Evolutionary conservation across 2,329 filamentous ascomycete species (phyloP), one percentile per base, ranked within the genome.

Genomic region (Calonectria crousiana): DNA sequence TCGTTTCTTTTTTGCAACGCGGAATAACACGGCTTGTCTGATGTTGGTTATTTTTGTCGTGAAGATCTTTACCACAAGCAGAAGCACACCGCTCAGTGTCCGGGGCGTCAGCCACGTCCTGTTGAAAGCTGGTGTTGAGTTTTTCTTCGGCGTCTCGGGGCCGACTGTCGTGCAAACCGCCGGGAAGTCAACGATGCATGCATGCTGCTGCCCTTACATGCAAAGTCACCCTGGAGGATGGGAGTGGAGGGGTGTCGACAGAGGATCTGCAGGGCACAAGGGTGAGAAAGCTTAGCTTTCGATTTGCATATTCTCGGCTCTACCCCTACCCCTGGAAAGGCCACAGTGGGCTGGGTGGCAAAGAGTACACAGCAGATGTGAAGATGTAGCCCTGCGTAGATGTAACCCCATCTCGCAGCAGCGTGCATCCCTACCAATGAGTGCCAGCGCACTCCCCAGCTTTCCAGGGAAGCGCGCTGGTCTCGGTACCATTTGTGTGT

Each of bases 361-460:
- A 41, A 32, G 5, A 9, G 30, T 32, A 32, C 30, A 60, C n/a
- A 41, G n/a, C 23, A 38, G 41, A 47, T 47, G n/a, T n/a, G n/a
- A n/a, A n/a, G n/a, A n/a, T n/a, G n/a, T n/a, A n/a, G n/a, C n/a
- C n/a, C n/a, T n/a, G n/a, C n/a, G n/a, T n/a, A n/a, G 34, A 41
- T 62, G 34, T 38, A 62, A 41, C 56, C 44, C 56, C 56, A 62
- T 62, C 56, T 62, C 26, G 56, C 56, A 62, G 56, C 56, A 36
- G 13, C 23, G 38, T 14, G 34, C 23, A 41, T 41, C n/a, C 56
- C n/a, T 62, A n/a, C 56, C 56, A 36, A 36, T 28, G 56, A 62
- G 44, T 28, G 36, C 34, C 34, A 11, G 3, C 14, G 26, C 56
- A 38, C 36, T 62, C 14, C 16, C 30, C 52, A 56, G 16, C 52